phyloP scores from a whole-genome alignment of 2,329 filamentous ascomycete species.

The Zymoseptoria passerinii region DNA sequence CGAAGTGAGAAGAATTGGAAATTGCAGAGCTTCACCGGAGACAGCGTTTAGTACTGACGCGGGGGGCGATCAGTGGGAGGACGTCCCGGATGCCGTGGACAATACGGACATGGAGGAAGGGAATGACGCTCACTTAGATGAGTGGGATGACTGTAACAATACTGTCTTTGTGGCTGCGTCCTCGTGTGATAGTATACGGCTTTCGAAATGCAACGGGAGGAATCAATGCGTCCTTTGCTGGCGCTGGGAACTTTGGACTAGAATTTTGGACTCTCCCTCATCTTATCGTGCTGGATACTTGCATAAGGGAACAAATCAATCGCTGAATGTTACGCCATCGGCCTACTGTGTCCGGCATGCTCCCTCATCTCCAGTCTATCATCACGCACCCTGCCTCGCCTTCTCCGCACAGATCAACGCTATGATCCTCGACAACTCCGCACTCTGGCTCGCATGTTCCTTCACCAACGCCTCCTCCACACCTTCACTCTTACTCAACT shows the following conservation, averaged over 20 bases:
- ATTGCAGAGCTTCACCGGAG: neutral
- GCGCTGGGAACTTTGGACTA: neutral
- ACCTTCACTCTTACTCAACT: slow-evolving; percentile 38
- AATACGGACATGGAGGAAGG: neutral
- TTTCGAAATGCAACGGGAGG: neutral
- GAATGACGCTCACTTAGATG: neutral
- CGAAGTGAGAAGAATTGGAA: neutral
- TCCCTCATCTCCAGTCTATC: neutral
- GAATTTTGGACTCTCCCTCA: neutral
- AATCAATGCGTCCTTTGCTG: neutral
- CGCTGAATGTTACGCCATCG: neutral
- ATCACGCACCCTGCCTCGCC: slow-evolving; percentile 39
- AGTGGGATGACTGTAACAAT: neutral
- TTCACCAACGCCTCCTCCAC: slow-evolving; percentile 41
- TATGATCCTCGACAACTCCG: slow-evolving; percentile 43
- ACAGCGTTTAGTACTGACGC: neutral
- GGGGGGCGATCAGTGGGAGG: neutral
- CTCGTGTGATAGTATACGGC: neutral
- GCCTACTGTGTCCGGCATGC: neutral
- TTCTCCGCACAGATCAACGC: slow-evolving; percentile 47
- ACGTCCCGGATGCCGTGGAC: neutral
- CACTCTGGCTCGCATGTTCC: slow-evolving; percentile 43
- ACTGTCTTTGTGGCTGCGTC: neutral
- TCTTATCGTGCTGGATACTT: neutral
- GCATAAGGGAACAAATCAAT: neutral